These are phyloP conservation scores for Favolaschia claudopus DNA, from an alignment of 768 basidiomycete genomes.

Conservation along the genomic window DNA sequence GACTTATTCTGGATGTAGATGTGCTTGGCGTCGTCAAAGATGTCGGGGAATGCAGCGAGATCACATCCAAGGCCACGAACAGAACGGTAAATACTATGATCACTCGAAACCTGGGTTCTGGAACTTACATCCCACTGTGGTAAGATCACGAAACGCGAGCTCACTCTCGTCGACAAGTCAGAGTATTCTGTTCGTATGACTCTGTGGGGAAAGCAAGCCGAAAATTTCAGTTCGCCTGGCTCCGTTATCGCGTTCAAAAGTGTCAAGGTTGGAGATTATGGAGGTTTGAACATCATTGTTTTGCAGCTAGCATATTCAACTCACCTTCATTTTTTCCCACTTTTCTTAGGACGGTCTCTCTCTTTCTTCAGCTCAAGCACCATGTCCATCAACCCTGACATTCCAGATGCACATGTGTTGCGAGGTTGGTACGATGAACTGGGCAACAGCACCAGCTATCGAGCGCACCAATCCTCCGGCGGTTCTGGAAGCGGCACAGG, in stretches of 20 bases:
- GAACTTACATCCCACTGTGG: slow-evolving; percentile 1
- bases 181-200: slow-evolving; percentile 83
- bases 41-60: slow-evolving; percentile 67
- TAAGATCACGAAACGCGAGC: slow-evolving; percentile 88
- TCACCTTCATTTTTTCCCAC: slow-evolving; percentile 36
- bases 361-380: slow-evolving; percentile 84
- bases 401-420: slow-evolving; percentile 85
- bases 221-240: slow-evolving; percentile 67
- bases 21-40: slow-evolving; percentile 90
- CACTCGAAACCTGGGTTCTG: too few species aligned
- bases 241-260: slow-evolving; percentile 93
- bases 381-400: slow-evolving; percentile 89
- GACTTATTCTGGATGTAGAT: slow-evolving; percentile 56
- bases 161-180: slow-evolving; percentile 87
- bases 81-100: slow-evolving; percentile 57
- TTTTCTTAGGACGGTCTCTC: slow-evolving; percentile 72
- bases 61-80: slow-evolving; percentile 78
- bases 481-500: slow-evolving; percentile 42
- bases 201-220: slow-evolving; percentile 96
- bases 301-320: background rate
- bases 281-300: slow-evolving; percentile 54
- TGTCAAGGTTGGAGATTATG: slow-evolving; percentile 92
- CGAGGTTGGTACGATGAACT: slow-evolving; percentile 91
- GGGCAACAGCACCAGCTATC: slow-evolving; percentile 72
- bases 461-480: slow-evolving; percentile 63